These are phyloP conservation scores for Coffea canephora DNA, from an alignment of 257 asterid genomes.

Conservation along the genomic window DNA sequence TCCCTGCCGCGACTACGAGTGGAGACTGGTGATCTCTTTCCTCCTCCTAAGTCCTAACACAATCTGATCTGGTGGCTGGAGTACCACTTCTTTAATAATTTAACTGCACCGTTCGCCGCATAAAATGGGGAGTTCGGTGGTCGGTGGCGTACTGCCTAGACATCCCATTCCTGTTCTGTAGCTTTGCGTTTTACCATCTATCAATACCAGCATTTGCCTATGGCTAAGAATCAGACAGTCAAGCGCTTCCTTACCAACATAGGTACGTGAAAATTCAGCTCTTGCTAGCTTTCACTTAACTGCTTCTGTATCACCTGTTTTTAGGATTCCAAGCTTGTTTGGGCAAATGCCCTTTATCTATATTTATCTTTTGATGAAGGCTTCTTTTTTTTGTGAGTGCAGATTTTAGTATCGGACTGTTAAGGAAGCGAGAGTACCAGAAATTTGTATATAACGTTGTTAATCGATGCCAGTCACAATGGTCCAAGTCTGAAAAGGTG, in stretches of 20 bases:
- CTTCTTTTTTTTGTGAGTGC: slow-evolving; percentile 1
- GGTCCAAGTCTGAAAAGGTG: slow-evolving; percentile 50
- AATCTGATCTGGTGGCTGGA: too few species aligned
- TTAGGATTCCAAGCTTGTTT: background rate
- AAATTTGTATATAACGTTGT: slow-evolving; percentile 33
- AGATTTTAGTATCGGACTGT: slow-evolving; percentile 44
- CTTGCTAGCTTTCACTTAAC: slow-evolving; percentile 3
- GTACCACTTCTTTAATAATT: too few species aligned
- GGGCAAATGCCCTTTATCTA: background rate
- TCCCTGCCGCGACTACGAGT: background rate
- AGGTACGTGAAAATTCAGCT: slow-evolving; percentile 19
- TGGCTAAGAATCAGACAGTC: slow-evolving; percentile 40
- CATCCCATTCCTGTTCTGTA: background rate
- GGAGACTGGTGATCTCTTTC: background rate
- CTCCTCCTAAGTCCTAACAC: background rate
- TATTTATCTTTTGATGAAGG: background rate
- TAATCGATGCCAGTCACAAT: slow-evolving; percentile 48
- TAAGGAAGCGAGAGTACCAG: slow-evolving; percentile 36
- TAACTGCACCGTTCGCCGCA: background rate
- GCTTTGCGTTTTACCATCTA: background rate
- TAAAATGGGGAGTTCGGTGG: background rate
- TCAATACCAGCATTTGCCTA: background rate
- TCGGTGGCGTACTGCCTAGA: background rate
- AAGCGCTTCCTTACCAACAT: slow-evolving; percentile 36
- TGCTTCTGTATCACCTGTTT: background rate